Evolutionary conservation across 148 eudicot genomes (phyloP).

Genomic region (Rhododendron simsii): DNA sequence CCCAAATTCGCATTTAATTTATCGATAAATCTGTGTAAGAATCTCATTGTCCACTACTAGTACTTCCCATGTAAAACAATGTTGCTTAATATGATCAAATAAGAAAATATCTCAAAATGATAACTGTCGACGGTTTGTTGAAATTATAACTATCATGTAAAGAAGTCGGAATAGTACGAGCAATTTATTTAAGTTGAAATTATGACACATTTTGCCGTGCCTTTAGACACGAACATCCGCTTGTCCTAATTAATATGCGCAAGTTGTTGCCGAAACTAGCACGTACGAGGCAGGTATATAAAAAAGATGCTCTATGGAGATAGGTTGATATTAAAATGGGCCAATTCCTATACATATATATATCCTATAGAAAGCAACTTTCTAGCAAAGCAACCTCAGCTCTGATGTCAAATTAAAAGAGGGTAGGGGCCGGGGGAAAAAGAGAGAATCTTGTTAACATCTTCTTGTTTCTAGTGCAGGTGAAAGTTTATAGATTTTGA

Average conservation of each 20-base stretch:
- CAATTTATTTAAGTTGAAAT: too few species aligned
- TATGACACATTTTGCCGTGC: too few species aligned
- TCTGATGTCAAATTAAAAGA: neutral
- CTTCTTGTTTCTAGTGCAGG: constrained; percentile 2
- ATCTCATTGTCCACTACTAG: neutral
- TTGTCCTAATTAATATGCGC: neutral
- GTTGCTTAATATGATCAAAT: too few species aligned
- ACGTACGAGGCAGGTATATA: neutral
- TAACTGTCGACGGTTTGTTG: too few species aligned
- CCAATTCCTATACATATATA: neutral
- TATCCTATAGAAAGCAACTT: constrained; percentile 11
- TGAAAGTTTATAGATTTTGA: neutral
- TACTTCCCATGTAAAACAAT: too few species aligned
- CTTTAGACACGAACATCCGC: too few species aligned
- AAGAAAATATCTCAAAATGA: too few species aligned
- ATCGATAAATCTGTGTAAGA: neutral
- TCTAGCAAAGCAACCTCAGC: neutral
- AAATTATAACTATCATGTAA: too few species aligned
- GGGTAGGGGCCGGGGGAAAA: neutral
- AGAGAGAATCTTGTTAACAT: constrained; percentile 4
- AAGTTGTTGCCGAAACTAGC: neutral
- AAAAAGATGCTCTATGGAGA: neutral
- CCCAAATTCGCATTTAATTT: neutral
- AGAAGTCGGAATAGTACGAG: too few species aligned
- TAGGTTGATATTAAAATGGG: neutral